Percentiles rank a stretch among this genome's conserved stretches.
Conservation (phyloP, 129 eudicot genomes). For the Artemisia argyi region DNA sequence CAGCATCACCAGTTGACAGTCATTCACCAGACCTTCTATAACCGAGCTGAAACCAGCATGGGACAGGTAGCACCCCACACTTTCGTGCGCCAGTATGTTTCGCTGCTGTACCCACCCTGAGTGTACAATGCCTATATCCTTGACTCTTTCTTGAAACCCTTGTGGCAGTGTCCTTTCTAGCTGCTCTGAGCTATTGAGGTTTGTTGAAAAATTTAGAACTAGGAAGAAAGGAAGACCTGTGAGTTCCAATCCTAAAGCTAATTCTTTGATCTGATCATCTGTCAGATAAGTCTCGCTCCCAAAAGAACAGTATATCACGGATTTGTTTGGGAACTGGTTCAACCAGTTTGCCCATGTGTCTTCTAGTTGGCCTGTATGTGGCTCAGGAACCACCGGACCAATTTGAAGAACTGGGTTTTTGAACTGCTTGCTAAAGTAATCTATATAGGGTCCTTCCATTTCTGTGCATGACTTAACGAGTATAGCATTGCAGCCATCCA, state of each 20-base stretch:
- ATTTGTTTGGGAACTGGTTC: slow-evolving; percentile 27
- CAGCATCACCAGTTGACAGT: slow-evolving; percentile 43
- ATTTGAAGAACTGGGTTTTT: slow-evolving; percentile 26
- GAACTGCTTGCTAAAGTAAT: slow-evolving; percentile 31
- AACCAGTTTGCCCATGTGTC: slow-evolving; percentile 41
- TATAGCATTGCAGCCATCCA: too few species aligned
- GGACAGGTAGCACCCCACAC: slow-evolving; percentile 48
- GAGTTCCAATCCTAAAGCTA: slow-evolving; percentile 48
- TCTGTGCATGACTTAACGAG: too few species aligned
- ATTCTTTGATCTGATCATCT: slow-evolving; percentile 40
- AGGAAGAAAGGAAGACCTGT: slow-evolving; percentile 50
- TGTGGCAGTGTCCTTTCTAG: slow-evolving; percentile 38
- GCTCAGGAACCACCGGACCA: slow-evolving; percentile 41
- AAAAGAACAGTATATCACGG: slow-evolving; percentile 51
- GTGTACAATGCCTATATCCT: slow-evolving; percentile 44
- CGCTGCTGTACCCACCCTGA: slow-evolving; percentile 70
- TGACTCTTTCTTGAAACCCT: slow-evolving; percentile 50
- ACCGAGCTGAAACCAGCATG: slow-evolving; percentile 58
- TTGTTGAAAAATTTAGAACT: slow-evolving; percentile 44
- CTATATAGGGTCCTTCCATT: slow-evolving; percentile 23
- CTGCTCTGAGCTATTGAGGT: slow-evolving; percentile 11
- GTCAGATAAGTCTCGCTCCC: slow-evolving; percentile 30
- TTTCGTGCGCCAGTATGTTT: slow-evolving; percentile 51
- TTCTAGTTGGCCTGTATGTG: slow-evolving; percentile 30
- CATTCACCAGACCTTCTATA: slow-evolving; percentile 49